These are phyloP conservation scores for Didymella glomerata DNA, from an alignment of 2,329 filamentous ascomycete species.

Conservation along the genomic window DNA sequence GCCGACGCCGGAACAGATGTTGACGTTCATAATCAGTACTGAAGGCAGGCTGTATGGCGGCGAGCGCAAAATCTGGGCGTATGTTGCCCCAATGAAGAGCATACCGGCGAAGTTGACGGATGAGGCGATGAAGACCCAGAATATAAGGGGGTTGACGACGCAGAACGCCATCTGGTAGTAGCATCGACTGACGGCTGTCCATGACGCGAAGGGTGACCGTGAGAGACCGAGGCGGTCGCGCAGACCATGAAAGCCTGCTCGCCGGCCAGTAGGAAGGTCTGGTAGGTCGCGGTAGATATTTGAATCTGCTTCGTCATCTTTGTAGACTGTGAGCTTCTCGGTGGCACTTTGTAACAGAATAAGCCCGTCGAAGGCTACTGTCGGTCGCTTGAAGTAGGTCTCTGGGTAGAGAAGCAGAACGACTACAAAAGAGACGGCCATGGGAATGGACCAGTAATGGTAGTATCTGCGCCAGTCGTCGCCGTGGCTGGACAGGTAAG, in stretches of 20 bases:
- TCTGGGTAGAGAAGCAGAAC: conserved; percentile 49
- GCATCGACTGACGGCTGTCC: conserved; percentile 36
- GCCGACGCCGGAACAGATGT: conserved; percentile 32
- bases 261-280: conserved; percentile 17
- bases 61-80: conserved; percentile 27
- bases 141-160: conserved; percentile 41
- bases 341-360: conserved; percentile 51
- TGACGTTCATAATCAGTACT: conserved; percentile 29
- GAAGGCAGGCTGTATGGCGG: conserved; percentile 37
- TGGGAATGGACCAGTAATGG: conserved; percentile 39
- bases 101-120: conserved; percentile 41
- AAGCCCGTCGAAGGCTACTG: conserved; percentile 54
- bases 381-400: conserved; percentile 54
- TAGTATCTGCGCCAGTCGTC: conserved; percentile 49
- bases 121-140: conserved; percentile 42
- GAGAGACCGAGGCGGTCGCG: conserved; percentile 30
- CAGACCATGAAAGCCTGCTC: conserved; percentile 20
- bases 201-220: conserved; percentile 37
- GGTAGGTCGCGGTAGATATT: conserved; percentile 39
- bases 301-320: conserved; percentile 40
- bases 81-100: conserved; percentile 43
- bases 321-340: conserved; percentile 52
- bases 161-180: conserved; percentile 44
- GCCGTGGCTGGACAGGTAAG: conserved; percentile 37
- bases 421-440: conserved; percentile 36